Evolutionary conservation across 2,329 filamentous ascomycete genomes (phyloP).

Genomic region (Pestalotiopsis sp.): DNA sequence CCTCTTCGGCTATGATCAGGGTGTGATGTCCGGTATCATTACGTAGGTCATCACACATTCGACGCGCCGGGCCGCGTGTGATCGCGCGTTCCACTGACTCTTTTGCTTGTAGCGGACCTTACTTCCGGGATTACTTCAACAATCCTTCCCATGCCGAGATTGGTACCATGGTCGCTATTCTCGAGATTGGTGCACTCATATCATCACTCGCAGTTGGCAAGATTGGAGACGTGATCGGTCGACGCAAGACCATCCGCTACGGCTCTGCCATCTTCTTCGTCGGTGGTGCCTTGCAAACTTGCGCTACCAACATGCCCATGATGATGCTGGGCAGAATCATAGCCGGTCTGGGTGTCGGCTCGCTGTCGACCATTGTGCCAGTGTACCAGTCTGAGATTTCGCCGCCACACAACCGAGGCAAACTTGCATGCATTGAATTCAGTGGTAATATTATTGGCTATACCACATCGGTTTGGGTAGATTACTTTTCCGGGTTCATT

Average conservation of each 20-base stretch:
- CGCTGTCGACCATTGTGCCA: constrained; percentile 88
- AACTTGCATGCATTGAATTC: constrained; percentile 96
- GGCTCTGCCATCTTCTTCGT: constrained; percentile 86
- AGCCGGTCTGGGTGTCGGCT: constrained; percentile 84
- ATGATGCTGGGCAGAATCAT: constrained; percentile 85
- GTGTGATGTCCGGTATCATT: constrained; percentile 79
- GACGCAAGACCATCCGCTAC: constrained; percentile 88
- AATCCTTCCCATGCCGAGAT: constrained; percentile 86
- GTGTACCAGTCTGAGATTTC: constrained; percentile 96
- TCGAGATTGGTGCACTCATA: constrained; percentile 91
- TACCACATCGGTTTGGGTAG: constrained; percentile 95
- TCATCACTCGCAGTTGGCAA: constrained; percentile 85
- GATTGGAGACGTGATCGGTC: constrained; percentile 88
- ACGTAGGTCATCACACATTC: constrained; percentile 48
- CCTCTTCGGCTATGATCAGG: constrained; percentile 87
- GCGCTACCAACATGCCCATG: constrained; percentile 82
- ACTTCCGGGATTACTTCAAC: constrained; percentile 91
- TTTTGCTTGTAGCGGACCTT: constrained; percentile 64
- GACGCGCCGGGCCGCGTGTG: background rate
- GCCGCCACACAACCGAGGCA: constrained; percentile 92
- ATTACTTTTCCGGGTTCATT: constrained; percentile 95
- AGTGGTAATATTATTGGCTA: constrained; percentile 97
- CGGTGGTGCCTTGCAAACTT: constrained; percentile 83
- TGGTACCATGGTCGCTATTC: constrained; percentile 96
- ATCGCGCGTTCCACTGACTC: background rate